These are phyloP conservation scores for Chaetomiaceae sp. DNA, from an alignment of 2,329 filamentous ascomycete species.

Conservation along the genomic window DNA sequence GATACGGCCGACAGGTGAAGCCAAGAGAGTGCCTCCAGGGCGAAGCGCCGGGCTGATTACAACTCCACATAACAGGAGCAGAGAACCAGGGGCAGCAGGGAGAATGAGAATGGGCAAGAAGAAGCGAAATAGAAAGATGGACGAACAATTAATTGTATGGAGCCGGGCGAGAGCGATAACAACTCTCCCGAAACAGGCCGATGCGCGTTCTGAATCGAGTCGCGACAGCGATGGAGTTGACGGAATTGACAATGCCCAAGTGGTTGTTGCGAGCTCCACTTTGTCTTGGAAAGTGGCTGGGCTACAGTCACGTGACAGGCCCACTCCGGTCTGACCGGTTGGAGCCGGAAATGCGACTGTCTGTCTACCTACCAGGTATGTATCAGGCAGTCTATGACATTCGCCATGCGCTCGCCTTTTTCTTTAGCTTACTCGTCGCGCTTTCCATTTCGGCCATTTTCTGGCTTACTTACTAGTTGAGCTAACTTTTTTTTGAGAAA, in stretches of 20 bases:
- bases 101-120: constrained; percentile 10
- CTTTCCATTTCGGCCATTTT: too few relatives aligned
- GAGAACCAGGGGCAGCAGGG: constrained; percentile 8
- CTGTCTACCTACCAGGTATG: too few relatives aligned
- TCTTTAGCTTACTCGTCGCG: too few relatives aligned
- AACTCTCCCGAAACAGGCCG: constrained; percentile 17
- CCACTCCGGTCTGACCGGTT: neutral
- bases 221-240: constrained; percentile 17
- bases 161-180: constrained; percentile 8
- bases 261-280: neutral
- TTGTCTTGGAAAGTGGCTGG: neutral
- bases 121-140: constrained; percentile 17
- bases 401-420: too few relatives aligned
- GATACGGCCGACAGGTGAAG: constrained; percentile 15
- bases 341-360: too few relatives aligned
- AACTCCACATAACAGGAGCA: constrained; percentile 11
- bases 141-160: constrained; percentile 30
- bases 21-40: constrained; percentile 13
- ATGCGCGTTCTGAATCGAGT: constrained; percentile 17
- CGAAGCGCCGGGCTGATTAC: constrained; percentile 9
- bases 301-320: constrained; percentile 5
- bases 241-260: constrained; percentile 1
- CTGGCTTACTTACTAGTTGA: too few relatives aligned
- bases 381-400: too few relatives aligned
- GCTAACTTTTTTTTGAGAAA: too few relatives aligned